Evolutionary conservation across 306 rosid species (phyloP).

Genomic region (Acacia acuminata): DNA sequence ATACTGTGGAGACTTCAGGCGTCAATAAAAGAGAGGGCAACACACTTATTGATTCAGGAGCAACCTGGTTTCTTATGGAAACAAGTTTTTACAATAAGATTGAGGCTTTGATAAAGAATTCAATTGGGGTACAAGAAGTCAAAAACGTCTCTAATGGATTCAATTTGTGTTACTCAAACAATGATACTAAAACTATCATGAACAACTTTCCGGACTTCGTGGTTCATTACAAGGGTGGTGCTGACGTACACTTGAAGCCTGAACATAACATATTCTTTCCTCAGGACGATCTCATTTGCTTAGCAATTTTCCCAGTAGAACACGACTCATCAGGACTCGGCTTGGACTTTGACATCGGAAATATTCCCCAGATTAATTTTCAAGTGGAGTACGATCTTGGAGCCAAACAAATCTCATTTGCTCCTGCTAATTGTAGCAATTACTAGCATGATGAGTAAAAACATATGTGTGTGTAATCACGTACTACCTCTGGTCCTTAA

Average conservation of each 20-base stretch:
- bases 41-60: slow-evolving; percentile 14
- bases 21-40: not conserved
- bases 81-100: not conserved
- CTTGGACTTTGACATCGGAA: too few species aligned
- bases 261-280: not conserved
- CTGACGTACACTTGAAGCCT: not conserved
- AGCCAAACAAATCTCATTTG: too few species aligned
- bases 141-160: not conserved
- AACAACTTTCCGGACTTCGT: not conserved
- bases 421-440: too few species aligned
- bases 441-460: too few species aligned
- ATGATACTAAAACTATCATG: not conserved
- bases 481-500: too few species aligned
- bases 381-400: too few species aligned
- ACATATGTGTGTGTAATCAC: too few species aligned
- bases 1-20: not conserved
- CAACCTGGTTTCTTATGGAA: not conserved
- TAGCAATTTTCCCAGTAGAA: not conserved
- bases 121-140: not conserved
- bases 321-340: too few species aligned
- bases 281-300: not conserved
- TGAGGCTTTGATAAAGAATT: not conserved
- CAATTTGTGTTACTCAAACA: not conserved
- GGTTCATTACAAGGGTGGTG: slow-evolving; percentile 21
- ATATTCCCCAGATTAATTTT: too few species aligned